Conservation (phyloP, 768 basidiomycete species). For the Coprinellus aureogranulatus region DNA sequence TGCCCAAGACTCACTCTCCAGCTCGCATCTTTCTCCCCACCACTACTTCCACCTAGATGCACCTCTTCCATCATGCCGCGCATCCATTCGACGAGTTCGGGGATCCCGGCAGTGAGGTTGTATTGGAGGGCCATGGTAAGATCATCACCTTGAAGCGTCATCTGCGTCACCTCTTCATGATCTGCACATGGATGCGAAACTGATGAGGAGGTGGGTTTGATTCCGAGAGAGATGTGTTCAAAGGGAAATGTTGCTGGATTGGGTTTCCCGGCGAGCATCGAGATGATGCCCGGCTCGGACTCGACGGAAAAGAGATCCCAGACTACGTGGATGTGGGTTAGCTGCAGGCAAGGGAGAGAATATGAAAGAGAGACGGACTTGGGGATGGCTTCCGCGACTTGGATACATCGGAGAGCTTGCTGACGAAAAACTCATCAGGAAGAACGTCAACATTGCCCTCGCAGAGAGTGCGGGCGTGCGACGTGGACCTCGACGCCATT, state of each 20-base stretch:
- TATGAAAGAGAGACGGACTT: slow-evolving; percentile 35
- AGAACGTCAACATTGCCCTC: neutral
- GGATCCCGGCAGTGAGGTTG: slow-evolving; percentile 57
- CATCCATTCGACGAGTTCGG: slow-evolving; percentile 56
- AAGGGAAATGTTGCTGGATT: slow-evolving; percentile 78
- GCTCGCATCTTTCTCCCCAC: slow-evolving; percentile 1
- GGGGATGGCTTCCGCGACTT: slow-evolving; percentile 41
- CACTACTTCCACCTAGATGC: slow-evolving; percentile 40
- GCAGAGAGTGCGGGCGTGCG: too few species aligned
- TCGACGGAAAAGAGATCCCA: slow-evolving; percentile 63
- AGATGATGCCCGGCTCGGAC: slow-evolving; percentile 58
- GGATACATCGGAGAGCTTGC: slow-evolving; percentile 1
- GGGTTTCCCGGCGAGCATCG: slow-evolving; percentile 76
- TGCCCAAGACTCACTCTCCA: slow-evolving; percentile 69
- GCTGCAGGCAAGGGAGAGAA: neutral
- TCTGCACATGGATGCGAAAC: slow-evolving; percentile 23
- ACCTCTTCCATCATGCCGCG: slow-evolving; percentile 52
- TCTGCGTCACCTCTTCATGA: slow-evolving; percentile 17
- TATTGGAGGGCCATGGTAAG: slow-evolving; percentile 65
- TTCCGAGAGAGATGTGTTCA: slow-evolving; percentile 56
- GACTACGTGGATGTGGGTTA: slow-evolving; percentile 33
- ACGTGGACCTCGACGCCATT: too few species aligned
- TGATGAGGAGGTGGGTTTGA: slow-evolving; percentile 31
- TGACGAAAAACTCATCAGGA: slow-evolving; percentile 2
- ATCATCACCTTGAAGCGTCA: slow-evolving; percentile 48